phyloP scores from a whole-genome alignment of 352 stramenopile genomes.

The Globisporangium alternatum region DNA sequence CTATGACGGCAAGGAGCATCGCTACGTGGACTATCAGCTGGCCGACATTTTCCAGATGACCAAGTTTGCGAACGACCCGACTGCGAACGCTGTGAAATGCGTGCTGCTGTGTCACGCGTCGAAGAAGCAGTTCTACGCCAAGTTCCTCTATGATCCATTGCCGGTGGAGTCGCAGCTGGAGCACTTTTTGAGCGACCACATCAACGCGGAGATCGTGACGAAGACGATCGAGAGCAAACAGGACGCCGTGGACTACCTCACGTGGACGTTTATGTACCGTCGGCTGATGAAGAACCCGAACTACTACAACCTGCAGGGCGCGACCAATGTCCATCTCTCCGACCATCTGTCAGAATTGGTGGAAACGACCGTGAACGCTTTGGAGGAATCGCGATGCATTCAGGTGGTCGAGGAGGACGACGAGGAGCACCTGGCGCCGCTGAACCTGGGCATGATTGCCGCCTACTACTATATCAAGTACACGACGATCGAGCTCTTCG shows the following conservation, averaged over 20 bases:
- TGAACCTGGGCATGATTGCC: conserved; percentile 99
- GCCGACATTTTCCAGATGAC: conserved; percentile 99
- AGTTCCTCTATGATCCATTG: conserved; percentile 99
- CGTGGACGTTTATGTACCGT: conserved; percentile 99
- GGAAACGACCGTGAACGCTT: conserved; percentile 94
- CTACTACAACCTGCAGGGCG: conserved; percentile 98
- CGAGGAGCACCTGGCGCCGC: conserved; percentile 90
- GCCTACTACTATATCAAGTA: conserved; percentile 99
- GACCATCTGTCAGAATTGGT: conserved; percentile 99
- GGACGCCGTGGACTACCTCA: conserved; percentile 99
- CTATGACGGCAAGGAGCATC: conserved; percentile 95
- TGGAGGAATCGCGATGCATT: conserved; percentile 97
- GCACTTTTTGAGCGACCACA: conserved; percentile 97
- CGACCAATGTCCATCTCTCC: conserved; percentile 91
- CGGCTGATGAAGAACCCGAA: conserved; percentile 99
- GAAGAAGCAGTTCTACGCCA: conserved; percentile 98
- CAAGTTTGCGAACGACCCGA: conserved; percentile 64
- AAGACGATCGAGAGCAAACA: conserved; percentile 99
- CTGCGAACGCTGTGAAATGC: conserved; percentile 86
- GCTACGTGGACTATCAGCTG: conserved; percentile 97
- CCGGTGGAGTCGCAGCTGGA: conserved; percentile 99
- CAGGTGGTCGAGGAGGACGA: conserved; percentile 92
- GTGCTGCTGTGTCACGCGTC: conserved; percentile 96
- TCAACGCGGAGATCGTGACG: conserved; percentile 99
- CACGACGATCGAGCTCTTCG: conserved; percentile 99